Evolutionary conservation across 2,329 filamentous ascomycete species (phyloP), one percentile per base, ranked within the genome.

Genomic region (Lecanicillium sp.): DNA sequence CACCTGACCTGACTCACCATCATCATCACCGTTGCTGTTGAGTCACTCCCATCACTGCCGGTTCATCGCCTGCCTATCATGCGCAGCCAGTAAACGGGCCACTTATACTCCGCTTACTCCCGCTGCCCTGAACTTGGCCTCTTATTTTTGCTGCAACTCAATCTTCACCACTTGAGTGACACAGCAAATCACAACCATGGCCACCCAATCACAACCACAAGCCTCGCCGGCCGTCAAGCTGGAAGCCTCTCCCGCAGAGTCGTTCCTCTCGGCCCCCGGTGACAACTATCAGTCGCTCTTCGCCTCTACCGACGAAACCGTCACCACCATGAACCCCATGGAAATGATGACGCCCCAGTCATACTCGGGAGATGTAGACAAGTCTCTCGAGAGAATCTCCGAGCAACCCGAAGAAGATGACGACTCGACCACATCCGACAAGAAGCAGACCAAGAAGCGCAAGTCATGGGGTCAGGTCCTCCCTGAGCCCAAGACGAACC

Each of bases 401-500:
- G 51, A 54, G 42, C 40, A 48, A 22, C 42, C 13, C 14, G 33
- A 39, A 25, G 22, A 25, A 11, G 22, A 42, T 40, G 38, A 41
- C 25, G 13, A 44, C 20, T 40, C 49, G 4, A 33, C 47, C 6
- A 40, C 51, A 1, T 42, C 53, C 2, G 75, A 81, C 33, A 87
- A 85, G 72, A 92, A 87, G 68, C 72, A 76, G 1, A 67, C 74
- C 27, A 96, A 96, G 78, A 96, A 96, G 78, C 76, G 92, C 55
- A 98, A 97, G 69, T 97, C 92, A 35, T 98, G 92, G 92, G 92
- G 92, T 36, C 92, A 98, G 64, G 87, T 94, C 60, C 79, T 97
- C 29, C 92, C 92, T 14, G 87, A 94, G 57, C 92, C 92, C 31
- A 97, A 96, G 75, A 97, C 92, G 22, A 94, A 90, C 57, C 79